Evolutionary conservation across 768 basidiomycete species (phyloP), one percentile per base, ranked within the genome.

Genomic region (Boletus sp.): DNA sequence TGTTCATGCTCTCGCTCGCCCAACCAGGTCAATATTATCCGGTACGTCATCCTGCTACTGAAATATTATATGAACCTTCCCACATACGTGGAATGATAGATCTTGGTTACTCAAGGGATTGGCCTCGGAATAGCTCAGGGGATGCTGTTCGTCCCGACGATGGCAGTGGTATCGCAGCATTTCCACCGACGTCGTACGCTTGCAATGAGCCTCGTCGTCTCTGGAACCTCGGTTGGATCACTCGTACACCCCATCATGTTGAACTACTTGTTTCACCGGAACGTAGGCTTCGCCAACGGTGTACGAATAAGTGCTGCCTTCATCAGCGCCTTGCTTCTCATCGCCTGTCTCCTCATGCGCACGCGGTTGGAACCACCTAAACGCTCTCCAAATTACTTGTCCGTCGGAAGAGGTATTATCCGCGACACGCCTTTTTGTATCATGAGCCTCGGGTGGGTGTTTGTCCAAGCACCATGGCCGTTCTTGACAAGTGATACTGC

Each of bases 21-120:
- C 30, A n/a, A 35, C 33, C 47, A 7, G 47, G 47, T 48, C 47
- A 74, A 32, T 77, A 71, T 59, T 79, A 77, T 57, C 76, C 77
- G 66, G 76, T 77, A 28, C 8, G 61, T 54, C 71, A 7, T n/a
- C 14, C 18, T 17, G 15, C 15, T 30, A n/a, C 5, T 47, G 1
- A 18, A 6, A 9, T 42, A 15, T 18, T 9, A 5, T 24, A 12
- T 20, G 7, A 30, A 9, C 39, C n/a, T 17, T 36, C n/a, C 20
- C 36, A 17, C 49, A 11, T 17, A 39, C 24, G 7, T 47, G 12
- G 8, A 39, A 28, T n/a, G 14, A 29, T 47, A 80, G 77, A 70
- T 84, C 10, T 79, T 83, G 61, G 69, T 83, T 11, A 64, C 74
- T 0, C 79, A 81, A 67, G 83, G 82, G 0, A 40, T 83, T 7